Evolutionary conservation across 225 moss, liverwort and hornwort species (phyloP), one percentile per base, ranked within the genome.

Genomic region (Thuidium tamariscinum): DNA sequence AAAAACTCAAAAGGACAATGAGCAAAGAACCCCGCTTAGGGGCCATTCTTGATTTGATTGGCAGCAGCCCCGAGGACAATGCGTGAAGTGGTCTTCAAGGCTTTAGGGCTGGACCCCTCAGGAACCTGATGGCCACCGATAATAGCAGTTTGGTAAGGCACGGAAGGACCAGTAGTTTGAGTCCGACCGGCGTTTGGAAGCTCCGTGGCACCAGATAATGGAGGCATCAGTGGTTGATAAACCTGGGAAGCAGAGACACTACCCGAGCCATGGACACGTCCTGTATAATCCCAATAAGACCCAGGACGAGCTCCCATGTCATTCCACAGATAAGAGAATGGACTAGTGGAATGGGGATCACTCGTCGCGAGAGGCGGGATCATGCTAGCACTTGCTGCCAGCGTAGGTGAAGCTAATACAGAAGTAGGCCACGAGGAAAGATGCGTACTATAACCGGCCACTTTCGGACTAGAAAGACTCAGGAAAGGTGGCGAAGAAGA

Each of bases 281-380:
- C 78, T 69, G 74, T 36, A 74, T 86, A 81, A 37, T 91, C 91
- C 91, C 91, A 65, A 66, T 74, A 86, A 56, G 86, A 46, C 44
- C 91, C 88, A 89, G 88, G 56, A 59, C 76, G 89, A 64, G 69
- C 84, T 63, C 71, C 77, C 48, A n/a, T 46, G 22, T 88, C 84
- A 80, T 86, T 88, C 89, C 87, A 84, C 68, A 48, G 49, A 70
- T 84, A 79, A 69, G 85, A 71, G 30, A 83, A 32, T 37, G 85
- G 63, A 85, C 26, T 27, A 85, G 81, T 6, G 42, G 82, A 82
- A 64, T 76, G 85, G 41, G 89, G 56, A 84, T 72, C 67, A 83
- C 79, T 83, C 44, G 39, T 59, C 74, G 82, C 82, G 67, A 86
- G 77, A 84, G 87, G 74, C 61, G 65, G 88, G 74, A 46, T 76